Conservation (phyloP, 2,329 filamentous ascomycete genomes). For the Lasiodiplodia citricola region DNA sequence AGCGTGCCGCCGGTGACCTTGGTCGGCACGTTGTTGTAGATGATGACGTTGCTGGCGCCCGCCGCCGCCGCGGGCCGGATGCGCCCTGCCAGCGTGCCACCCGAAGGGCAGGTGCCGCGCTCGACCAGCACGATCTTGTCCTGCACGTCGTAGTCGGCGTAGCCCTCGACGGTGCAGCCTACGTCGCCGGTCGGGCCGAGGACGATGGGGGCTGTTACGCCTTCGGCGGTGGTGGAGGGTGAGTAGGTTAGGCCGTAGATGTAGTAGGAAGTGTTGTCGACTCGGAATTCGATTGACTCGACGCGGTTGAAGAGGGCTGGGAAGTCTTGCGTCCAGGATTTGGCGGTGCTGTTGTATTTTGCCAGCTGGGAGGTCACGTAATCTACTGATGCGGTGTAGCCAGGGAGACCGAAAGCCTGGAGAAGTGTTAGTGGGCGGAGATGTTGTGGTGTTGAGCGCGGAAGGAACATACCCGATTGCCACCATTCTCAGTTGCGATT, state of each 20-base stretch:
- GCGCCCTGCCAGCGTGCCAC: constrained; percentile 47
- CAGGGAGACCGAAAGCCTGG: constrained; percentile 58
- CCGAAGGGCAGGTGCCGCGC: constrained; percentile 49
- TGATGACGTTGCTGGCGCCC: constrained; percentile 49
- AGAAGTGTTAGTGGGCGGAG: not conserved
- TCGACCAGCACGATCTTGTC: constrained; percentile 51
- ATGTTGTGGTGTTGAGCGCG: too few species aligned
- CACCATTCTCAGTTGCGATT: constrained; percentile 61
- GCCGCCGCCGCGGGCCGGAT: constrained; percentile 49
- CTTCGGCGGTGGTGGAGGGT: constrained; percentile 53
- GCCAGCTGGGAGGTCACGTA: constrained; percentile 59
- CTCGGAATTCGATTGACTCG: constrained; percentile 47
- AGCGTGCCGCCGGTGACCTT: constrained; percentile 49
- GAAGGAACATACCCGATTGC: constrained; percentile 57
- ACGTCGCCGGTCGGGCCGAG: constrained; percentile 47
- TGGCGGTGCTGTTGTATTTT: constrained; percentile 42
- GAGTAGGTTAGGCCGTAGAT: constrained; percentile 54
- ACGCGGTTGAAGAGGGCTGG: constrained; percentile 52
- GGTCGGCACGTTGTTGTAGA: constrained; percentile 47
- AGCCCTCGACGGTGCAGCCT: constrained; percentile 39
- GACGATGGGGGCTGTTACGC: constrained; percentile 49
- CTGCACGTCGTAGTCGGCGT: constrained; percentile 43
- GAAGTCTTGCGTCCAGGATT: constrained; percentile 57
- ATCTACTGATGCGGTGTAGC: constrained; percentile 64
- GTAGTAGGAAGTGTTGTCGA: constrained; percentile 44